Evolutionary conservation across 768 basidiomycete genomes (phyloP), one percentile per base, ranked within the genome.

Genomic region (Candolleomyces eurysporus): DNA sequence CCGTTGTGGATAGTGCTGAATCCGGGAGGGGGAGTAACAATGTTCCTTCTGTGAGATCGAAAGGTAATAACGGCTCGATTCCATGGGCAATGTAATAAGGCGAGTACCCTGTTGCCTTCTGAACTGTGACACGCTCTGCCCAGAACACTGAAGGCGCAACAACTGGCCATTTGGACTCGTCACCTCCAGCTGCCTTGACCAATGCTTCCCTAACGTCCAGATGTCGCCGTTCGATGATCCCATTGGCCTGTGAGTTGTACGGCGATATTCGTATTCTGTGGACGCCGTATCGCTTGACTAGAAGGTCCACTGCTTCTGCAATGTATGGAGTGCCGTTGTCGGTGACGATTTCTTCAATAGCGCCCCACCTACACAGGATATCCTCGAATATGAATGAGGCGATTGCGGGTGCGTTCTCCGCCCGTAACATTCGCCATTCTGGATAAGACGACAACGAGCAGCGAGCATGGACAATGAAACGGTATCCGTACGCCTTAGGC

Each of bases 231-330:
- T 81, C 75, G 2, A 79, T 67, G 1, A 73, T 62, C 0, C 79
- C 73, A 19, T 80, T 78, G 0, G 75, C 76, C 1, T 65, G 65
- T 0, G 76, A 79, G 61, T 81, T 81, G 64, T 80, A 82, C 0
- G 72, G 66, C 11, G 73, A 76, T 17, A 82, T 82, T 0, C 64
- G 49, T 6, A 81, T 79, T 48, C 79, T 74, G 1, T 61, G 51
- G 26, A 80, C 73, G 17, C 74, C 56, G 5, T 71, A 72, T 42
- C 67, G 64, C 14, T 72, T 19, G 0, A 48, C 51, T 0, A 72
- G 56, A 10, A 60, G 62, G 26, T 67, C 55, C 13, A 58, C 59
- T 0, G 69, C 68, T 46, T 65, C 61, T 5, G 75, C n/a, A n/a
- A n/a, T 42, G n/a, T 73, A 72, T 0, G 71, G 68, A 0, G 68